These are phyloP conservation scores for Ustilago tritici DNA, from an alignment of 1,284 basidiomycete species.

Conservation along the genomic window DNA sequence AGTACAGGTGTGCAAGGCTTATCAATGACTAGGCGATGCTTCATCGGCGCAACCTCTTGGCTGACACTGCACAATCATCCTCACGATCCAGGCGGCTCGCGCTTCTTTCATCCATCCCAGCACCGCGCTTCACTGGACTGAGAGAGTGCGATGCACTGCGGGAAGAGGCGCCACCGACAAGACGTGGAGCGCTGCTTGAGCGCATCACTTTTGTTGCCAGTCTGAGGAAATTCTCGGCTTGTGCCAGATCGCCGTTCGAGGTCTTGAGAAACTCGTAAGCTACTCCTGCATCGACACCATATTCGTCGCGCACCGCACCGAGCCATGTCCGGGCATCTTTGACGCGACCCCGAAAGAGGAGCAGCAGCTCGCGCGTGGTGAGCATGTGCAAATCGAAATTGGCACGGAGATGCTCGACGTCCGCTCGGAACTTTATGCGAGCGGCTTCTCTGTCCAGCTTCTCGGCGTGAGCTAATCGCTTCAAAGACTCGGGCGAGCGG, in stretches of 20 bases:
- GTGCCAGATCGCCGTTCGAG: conserved; percentile 31
- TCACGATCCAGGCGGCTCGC: neutral
- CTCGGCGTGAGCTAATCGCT: neutral
- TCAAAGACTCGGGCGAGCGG: neutral
- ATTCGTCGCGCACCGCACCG: conserved; percentile 11
- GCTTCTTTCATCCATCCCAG: conserved; percentile 6
- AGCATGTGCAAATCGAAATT: conserved; percentile 27
- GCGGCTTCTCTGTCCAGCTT: conserved; percentile 21
- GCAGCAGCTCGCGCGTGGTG: conserved; percentile 13
- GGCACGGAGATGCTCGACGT: conserved; percentile 19
- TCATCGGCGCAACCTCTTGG: conserved; percentile 17
- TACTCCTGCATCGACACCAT: conserved; percentile 24
- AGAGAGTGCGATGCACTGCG: conserved; percentile 10
- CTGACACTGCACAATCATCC: conserved; percentile 2
- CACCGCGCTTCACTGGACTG: conserved; percentile 23
- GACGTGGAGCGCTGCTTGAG: conserved; percentile 9
- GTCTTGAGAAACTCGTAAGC: conserved; percentile 48
- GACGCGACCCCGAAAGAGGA: conserved; percentile 25
- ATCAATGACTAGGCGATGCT: neutral
- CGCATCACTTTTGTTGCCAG: conserved; percentile 17
- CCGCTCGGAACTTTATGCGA: conserved; percentile 25
- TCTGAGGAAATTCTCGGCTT: conserved; percentile 36
- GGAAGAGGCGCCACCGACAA: neutral
- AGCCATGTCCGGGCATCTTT: conserved; percentile 37
- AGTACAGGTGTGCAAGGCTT: neutral